Conservation (phyloP, 1,139 yeast genomes). For the Zygosaccharomyces sapae region DNA sequence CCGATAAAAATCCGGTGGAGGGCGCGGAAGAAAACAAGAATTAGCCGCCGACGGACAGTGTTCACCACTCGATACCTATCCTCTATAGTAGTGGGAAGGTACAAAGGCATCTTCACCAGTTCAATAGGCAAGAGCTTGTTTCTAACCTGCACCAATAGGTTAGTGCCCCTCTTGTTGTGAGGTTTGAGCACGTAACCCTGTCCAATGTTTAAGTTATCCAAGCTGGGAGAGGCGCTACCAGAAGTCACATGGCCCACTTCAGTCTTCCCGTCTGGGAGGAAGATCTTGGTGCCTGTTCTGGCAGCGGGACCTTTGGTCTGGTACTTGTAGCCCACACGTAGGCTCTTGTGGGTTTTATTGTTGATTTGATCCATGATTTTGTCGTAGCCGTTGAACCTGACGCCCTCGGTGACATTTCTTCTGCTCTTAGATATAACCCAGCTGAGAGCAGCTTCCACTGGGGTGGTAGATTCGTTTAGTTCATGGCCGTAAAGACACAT, state of each 20-base stretch:
- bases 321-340: conserved; percentile 65
- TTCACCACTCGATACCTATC: conserved; percentile 2
- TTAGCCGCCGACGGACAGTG: background rate
- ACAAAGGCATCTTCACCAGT: conserved; percentile 83
- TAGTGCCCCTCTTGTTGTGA: conserved; percentile 70
- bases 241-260: conserved; percentile 78
- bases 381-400: conserved; percentile 71
- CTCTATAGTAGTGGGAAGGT: conserved; percentile 63
- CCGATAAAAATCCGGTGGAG: background rate
- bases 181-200: conserved; percentile 82
- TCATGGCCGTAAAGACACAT: conserved; percentile 97
- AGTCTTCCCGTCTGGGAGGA: conserved; percentile 44
- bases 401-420: conserved; percentile 42
- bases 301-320: conserved; percentile 86
- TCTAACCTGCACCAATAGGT: conserved; percentile 70
- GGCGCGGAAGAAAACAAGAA: background rate
- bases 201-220: conserved; percentile 69
- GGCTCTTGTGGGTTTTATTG: conserved; percentile 53
- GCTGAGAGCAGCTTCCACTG: conserved; percentile 80
- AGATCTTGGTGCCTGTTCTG: conserved; percentile 73
- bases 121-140: conserved; percentile 75
- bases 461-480: conserved; percentile 72
- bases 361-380: conserved; percentile 66
- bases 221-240: conserved; percentile 85
- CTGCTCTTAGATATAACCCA: conserved; percentile 88